Evolutionary conservation across 768 basidiomycete genomes (phyloP).

Genomic region (Hypsizygus marmoreus): DNA sequence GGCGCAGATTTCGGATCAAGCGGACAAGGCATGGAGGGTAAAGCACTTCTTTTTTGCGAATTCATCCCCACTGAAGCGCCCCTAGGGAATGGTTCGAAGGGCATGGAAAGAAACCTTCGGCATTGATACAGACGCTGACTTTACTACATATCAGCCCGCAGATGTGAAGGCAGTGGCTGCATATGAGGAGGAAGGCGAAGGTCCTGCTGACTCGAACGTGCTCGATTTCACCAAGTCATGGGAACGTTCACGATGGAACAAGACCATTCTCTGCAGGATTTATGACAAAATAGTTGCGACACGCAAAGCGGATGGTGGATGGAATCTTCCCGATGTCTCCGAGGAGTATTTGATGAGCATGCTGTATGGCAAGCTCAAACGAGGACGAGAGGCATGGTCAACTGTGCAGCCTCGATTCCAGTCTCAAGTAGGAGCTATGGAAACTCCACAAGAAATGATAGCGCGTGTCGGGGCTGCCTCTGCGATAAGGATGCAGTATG

Average conservation of each 20-base stretch:
- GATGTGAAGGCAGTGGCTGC: too few relatives aligned
- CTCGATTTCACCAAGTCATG: slow-evolving; percentile 1
- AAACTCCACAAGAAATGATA: neutral
- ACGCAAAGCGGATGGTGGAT: neutral
- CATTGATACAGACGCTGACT: too few relatives aligned
- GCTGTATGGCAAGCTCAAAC: slow-evolving; percentile 4
- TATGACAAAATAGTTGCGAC: neutral
- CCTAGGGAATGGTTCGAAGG: too few relatives aligned
- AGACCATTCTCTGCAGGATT: neutral
- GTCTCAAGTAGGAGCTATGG: neutral
- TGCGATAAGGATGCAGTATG: neutral
- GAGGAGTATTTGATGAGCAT: neutral
- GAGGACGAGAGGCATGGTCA: slow-evolving; percentile 8
- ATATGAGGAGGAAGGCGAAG: too few relatives aligned
- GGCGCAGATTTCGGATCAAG: too few relatives aligned
- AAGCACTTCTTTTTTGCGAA: too few relatives aligned
- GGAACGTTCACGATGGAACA: slow-evolving; percentile 2
- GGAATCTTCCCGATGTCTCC: slow-evolving; percentile 6
- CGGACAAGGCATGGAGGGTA: too few relatives aligned
- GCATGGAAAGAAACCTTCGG: too few relatives aligned
- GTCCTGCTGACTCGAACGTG: too few relatives aligned
- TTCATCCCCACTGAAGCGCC: too few relatives aligned
- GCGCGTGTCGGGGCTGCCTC: neutral
- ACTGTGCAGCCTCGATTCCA: neutral
- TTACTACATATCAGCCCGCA: too few relatives aligned